Evolutionary conservation across 331 rosid genomes (phyloP).

Genomic region (Ulmus americana): DNA sequence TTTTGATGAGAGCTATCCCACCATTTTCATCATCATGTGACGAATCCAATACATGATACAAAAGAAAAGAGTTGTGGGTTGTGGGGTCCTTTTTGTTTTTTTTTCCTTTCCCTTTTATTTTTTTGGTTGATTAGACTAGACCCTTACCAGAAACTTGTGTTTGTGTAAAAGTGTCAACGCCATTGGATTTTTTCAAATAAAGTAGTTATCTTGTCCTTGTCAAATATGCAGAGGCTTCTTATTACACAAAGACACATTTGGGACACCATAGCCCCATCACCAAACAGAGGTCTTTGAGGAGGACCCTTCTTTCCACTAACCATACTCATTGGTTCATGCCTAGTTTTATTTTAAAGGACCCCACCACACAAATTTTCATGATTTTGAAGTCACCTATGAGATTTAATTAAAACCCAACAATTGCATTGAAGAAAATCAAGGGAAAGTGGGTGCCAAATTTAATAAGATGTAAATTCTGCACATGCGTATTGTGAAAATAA

Average conservation of each 20-base stretch:
- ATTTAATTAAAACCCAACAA: no score
- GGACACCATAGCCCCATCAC: neutral
- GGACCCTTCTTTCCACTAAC: slow-evolving; percentile 16
- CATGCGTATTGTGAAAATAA: neutral
- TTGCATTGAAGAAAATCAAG: slow-evolving; percentile 7
- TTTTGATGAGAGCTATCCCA: slow-evolving; percentile 22
- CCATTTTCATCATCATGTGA: slow-evolving; percentile 38
- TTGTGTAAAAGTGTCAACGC: slow-evolving; percentile 58
- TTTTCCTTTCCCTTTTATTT: neutral
- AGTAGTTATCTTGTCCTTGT: slow-evolving; percentile 48
- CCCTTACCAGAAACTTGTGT: slow-evolving; percentile 30
- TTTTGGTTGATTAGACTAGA: slow-evolving; percentile 26
- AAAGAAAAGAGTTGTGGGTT: neutral
- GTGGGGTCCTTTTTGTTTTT: neutral
- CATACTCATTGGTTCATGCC: slow-evolving; percentile 2
- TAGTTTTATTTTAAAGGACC: slow-evolving; percentile 1
- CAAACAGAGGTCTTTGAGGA: slow-evolving; percentile 13
- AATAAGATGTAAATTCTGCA: neutral
- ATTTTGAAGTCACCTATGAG: slow-evolving; percentile 20
- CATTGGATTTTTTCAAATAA: slow-evolving; percentile 33
- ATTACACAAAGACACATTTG: neutral
- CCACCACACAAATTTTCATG: slow-evolving; percentile 37
- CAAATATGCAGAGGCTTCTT: slow-evolving; percentile 13
- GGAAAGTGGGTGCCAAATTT: neutral
- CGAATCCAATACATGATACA: slow-evolving; percentile 26